Conservation (phyloP, 495 filamentous ascomycete species). For the Cercophora newfieldiana region DNA sequence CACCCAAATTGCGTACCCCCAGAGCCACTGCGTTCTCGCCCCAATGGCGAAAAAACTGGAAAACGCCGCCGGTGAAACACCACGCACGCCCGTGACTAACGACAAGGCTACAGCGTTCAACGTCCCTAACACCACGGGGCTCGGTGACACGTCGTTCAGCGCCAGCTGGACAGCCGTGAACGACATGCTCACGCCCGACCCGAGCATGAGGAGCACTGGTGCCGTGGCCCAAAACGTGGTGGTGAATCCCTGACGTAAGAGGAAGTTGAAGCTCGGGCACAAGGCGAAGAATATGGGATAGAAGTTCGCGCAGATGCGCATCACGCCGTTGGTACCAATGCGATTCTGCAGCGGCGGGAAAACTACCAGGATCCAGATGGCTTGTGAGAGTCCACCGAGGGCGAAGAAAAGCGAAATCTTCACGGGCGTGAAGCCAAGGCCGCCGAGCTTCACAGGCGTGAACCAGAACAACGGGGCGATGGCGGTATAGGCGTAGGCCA, state of each 20-base stretch:
- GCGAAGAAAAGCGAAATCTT: conserved; percentile 63
- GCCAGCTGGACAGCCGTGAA: conserved; percentile 69
- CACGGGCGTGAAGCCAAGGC: conserved; percentile 57
- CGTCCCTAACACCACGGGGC: conserved; percentile 57
- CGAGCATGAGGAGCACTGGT: conserved; percentile 42
- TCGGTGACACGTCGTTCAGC: conserved; percentile 67
- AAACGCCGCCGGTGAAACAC: conserved; percentile 61
- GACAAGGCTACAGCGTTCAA: conserved; percentile 66
- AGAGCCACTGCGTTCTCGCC: conserved; percentile 52
- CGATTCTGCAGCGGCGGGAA: conserved; percentile 62
- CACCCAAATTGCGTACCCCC: conserved; percentile 68
- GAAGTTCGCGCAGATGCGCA: conserved; percentile 51
- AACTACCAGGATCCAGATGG: conserved; percentile 61
- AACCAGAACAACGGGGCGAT: conserved; percentile 65
- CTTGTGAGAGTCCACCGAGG: conserved; percentile 59
- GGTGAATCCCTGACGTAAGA: conserved; percentile 44
- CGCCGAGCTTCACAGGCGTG: conserved; percentile 55
- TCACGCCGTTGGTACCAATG: conserved; percentile 60
- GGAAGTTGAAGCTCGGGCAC: conserved; percentile 52
- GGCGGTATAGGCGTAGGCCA: conserved; percentile 66
- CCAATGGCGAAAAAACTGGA: conserved; percentile 63
- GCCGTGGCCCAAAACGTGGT: conserved; percentile 57
- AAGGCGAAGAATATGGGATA: conserved; percentile 60
- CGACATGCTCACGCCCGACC: conserved; percentile 64
- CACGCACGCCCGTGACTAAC: conserved; percentile 49